A percentile compares a stretch with the other conserved stretches of the same genome.
phyloP scores from a whole-genome alignment of 208 protist genomes.

The Spongospora subterranea region DNA sequence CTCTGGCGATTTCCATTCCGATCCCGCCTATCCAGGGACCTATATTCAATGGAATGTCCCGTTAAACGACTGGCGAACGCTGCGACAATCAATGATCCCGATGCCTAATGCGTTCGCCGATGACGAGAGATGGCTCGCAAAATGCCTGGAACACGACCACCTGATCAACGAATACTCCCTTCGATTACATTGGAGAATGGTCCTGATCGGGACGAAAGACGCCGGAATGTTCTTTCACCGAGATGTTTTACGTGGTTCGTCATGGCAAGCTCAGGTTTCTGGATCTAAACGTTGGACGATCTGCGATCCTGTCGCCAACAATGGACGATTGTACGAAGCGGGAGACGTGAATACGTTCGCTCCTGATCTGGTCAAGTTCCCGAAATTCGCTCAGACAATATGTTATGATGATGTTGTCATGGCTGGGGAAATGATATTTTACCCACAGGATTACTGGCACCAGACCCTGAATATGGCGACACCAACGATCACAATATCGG shows the following conservation, averaged over 20 bases:
- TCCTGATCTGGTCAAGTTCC: slow-evolving; percentile 19
- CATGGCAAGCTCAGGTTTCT: slow-evolving; percentile 24
- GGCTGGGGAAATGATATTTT: slow-evolving; percentile 60
- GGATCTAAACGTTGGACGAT: slow-evolving; percentile 16
- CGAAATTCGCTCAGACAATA: not conserved
- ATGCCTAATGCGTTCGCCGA: not conserved
- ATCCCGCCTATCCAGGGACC: not conserved
- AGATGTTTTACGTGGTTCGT: slow-evolving; percentile 35
- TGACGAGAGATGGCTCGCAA: not conserved
- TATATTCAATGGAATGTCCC: slow-evolving; percentile 50
- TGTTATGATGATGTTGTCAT: slow-evolving; percentile 38
- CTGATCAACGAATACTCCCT: slow-evolving; percentile 24
- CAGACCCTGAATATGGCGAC: slow-evolving; percentile 48
- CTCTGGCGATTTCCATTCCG: not conserved
- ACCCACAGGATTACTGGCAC: slow-evolving; percentile 63
- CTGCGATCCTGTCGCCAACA: slow-evolving; percentile 38
- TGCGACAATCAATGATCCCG: not conserved
- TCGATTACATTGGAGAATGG: slow-evolving; percentile 3
- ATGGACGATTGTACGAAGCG: not conserved
- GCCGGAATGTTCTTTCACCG: slow-evolving; percentile 41
- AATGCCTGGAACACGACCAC: not conserved
- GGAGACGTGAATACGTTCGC: slow-evolving; percentile 41
- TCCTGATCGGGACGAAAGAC: slow-evolving; percentile 29
- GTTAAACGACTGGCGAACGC: not conserved
- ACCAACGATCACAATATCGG: slow-evolving; percentile 59